Evolutionary conservation across 805 yeast species (phyloP).

Genomic region (Candida vaughaniae): DNA sequence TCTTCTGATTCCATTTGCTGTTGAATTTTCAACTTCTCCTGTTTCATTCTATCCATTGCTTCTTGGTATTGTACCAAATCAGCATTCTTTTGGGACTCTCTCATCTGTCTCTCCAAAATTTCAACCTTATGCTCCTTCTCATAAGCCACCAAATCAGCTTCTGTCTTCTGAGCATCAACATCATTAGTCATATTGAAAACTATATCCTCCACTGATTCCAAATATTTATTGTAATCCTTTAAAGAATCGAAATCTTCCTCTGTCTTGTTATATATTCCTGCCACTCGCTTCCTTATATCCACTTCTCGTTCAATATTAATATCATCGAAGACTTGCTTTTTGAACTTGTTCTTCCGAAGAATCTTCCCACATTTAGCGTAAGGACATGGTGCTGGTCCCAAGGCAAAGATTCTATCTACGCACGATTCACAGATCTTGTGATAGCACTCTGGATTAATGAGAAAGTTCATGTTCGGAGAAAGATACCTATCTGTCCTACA

Average conservation of each 20-base stretch:
- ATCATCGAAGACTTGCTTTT: constrained; percentile 91
- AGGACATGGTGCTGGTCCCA: constrained; percentile 98
- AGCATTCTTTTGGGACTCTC: constrained; percentile 57
- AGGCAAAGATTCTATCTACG: constrained; percentile 89
- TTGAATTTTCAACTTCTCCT: constrained; percentile 67
- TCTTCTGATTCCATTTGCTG: constrained; percentile 53
- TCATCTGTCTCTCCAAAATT: constrained; percentile 73
- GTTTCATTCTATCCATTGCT: constrained; percentile 49
- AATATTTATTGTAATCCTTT: constrained; percentile 67
- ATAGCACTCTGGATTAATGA: constrained; percentile 95
- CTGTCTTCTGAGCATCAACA: constrained; percentile 67
- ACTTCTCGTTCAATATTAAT: constrained; percentile 87
- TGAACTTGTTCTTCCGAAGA: constrained; percentile 83
- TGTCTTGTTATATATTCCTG: constrained; percentile 75
- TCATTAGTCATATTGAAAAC: constrained; percentile 74
- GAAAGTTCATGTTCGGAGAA: constrained; percentile 88
- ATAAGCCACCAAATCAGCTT: constrained; percentile 61
- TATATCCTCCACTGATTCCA: constrained; percentile 81
- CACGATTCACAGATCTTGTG: constrained; percentile 97
- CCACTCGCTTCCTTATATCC: constrained; percentile 79
- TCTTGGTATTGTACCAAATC: constrained; percentile 71
- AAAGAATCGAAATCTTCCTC: constrained; percentile 66
- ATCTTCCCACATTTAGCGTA: constrained; percentile 87
- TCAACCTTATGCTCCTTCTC: constrained; percentile 72
- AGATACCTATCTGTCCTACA: constrained; percentile 94